Percentiles rank a stretch among this genome's conserved stretches.
Evolutionary conservation across 179 eudicot species (phyloP).

Genomic region (Actinidia arguta): DNA sequence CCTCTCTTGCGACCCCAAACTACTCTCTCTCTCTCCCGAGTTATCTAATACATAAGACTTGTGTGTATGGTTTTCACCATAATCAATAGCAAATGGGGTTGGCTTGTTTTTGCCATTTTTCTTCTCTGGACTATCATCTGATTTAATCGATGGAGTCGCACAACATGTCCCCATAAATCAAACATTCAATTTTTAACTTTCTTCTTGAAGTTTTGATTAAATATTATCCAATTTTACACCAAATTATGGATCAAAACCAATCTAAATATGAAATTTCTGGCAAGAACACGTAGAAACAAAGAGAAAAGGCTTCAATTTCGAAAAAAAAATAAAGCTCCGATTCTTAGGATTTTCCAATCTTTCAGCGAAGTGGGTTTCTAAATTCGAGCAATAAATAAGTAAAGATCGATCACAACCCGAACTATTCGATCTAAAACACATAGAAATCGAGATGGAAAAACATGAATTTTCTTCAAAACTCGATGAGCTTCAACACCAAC

Average conservation of each 20-base stretch:
- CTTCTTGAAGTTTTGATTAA: background rate
- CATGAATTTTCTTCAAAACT: slow-evolving; percentile 17
- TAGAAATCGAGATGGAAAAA: background rate
- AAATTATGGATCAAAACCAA: background rate
- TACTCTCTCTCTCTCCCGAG: too few species aligned
- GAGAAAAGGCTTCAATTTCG: too few species aligned
- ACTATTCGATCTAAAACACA: background rate
- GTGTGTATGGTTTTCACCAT: slow-evolving; percentile 16
- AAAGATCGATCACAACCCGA: background rate
- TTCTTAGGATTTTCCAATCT: background rate
- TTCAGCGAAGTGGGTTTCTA: background rate
- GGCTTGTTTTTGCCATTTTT: slow-evolving; percentile 50
- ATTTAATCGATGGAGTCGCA: slow-evolving; percentile 50
- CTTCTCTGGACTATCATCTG: slow-evolving; percentile 36
- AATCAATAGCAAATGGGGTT: slow-evolving; percentile 55
- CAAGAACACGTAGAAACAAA: too few species aligned
- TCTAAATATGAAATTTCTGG: background rate
- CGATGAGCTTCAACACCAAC: background rate
- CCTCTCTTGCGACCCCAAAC: too few species aligned
- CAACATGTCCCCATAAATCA: slow-evolving; percentile 88
- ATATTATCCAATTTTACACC: background rate
- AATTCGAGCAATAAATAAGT: background rate
- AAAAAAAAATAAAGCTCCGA: background rate
- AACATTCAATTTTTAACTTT: slow-evolving; percentile 7
- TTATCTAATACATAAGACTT: slow-evolving; percentile 66